phyloP scores from a whole-genome alignment of 2,329 filamentous ascomycete species.

The Fusarium foetens region DNA sequence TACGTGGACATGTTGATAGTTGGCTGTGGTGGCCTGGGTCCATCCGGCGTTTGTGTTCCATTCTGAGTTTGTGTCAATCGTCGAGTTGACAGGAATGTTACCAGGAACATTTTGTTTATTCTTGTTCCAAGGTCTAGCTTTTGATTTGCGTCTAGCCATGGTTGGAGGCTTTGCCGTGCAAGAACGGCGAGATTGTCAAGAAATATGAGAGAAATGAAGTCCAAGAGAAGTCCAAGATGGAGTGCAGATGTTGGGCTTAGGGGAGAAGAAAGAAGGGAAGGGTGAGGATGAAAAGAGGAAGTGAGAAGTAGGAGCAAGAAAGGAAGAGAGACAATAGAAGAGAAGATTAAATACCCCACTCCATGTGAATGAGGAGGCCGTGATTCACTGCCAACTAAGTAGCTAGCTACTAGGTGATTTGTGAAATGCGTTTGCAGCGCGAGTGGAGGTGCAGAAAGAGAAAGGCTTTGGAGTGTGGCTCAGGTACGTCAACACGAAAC shows the following conservation, averaged over 20 bases:
- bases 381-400: constrained; percentile 14
- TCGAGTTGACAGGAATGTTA: neutral
- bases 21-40: neutral
- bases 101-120: neutral
- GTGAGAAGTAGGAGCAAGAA: neutral
- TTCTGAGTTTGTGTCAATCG: neutral
- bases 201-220: neutral
- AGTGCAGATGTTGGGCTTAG: neutral
- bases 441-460: neutral
- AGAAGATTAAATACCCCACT: neutral
- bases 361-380: neutral
- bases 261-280: neutral
- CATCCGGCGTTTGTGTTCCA: neutral
- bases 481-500: neutral
- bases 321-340: neutral
- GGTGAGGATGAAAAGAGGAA: neutral
- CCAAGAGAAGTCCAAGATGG: neutral
- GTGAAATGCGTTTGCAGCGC: neutral
- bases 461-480: neutral
- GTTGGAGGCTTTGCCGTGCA: neutral
- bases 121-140: neutral
- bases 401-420: neutral
- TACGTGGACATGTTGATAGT: neutral
- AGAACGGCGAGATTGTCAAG: neutral
- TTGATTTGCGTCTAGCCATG: neutral